Conservation (phyloP, 257 asterid species). For the Buddleja alternifolia region DNA sequence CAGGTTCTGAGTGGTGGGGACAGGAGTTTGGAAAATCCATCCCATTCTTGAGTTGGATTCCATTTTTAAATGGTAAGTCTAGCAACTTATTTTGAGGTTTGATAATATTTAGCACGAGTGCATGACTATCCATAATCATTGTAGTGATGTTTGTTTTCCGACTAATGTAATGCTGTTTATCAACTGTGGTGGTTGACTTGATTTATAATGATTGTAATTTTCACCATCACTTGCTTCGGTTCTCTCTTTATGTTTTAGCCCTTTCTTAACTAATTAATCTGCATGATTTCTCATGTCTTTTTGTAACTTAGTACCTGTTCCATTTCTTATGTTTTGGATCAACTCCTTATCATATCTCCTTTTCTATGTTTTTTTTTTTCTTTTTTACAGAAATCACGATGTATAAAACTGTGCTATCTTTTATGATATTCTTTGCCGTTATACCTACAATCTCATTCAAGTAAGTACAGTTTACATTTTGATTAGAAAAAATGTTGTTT, state of each 20-base stretch:
- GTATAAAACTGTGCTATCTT: constrained; percentile 45
- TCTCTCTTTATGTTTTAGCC: constrained; percentile 21
- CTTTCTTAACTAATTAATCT: neutral
- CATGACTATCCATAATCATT: neutral
- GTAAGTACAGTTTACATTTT: constrained; percentile 50
- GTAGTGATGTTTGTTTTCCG: constrained; percentile 20
- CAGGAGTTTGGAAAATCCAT: constrained; percentile 69
- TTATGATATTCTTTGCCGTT: constrained; percentile 76
- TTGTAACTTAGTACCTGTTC: neutral
- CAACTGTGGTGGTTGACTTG: constrained; percentile 4
- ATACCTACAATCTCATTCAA: constrained; percentile 75
- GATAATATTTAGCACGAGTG: neutral
- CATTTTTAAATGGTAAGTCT: constrained; percentile 66
- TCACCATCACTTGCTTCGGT: constrained; percentile 2
- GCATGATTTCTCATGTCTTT: neutral
- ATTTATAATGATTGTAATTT: neutral
- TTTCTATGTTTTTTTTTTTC: constrained; percentile 8
- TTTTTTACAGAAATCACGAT: constrained; percentile 60
- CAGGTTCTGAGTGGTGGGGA: constrained; percentile 95
- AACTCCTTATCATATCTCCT: constrained; percentile 4
- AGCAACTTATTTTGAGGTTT: constrained; percentile 17
- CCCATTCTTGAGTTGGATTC: constrained; percentile 78
- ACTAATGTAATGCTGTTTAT: constrained; percentile 4
- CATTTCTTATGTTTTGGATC: constrained; percentile 1
- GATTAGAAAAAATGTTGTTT: constrained; percentile 1